Evolutionary conservation across 805 yeast species (phyloP).

Genomic region (Wickerhamiella kazuoi): DNA sequence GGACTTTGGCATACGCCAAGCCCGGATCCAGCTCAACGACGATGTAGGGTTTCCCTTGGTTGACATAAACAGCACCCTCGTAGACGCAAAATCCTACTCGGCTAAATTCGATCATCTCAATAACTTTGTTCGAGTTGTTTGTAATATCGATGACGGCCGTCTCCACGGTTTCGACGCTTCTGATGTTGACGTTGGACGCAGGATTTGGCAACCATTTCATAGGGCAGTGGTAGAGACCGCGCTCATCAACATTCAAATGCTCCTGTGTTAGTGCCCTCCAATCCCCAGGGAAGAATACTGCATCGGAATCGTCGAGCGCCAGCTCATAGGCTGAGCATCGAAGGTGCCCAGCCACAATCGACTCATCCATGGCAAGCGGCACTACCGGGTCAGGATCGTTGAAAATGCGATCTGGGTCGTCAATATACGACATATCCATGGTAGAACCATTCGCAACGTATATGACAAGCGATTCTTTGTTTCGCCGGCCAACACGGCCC

Average conservation of each 20-base stretch:
- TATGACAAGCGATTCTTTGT: conserved; percentile 61
- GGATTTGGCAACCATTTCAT: conserved; percentile 68
- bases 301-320: conserved; percentile 43
- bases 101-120: conserved; percentile 78
- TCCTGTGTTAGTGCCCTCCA: conserved; percentile 4
- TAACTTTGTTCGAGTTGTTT: conserved; percentile 47
- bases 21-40: conserved; percentile 72
- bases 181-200: conserved; percentile 48
- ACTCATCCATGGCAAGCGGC: conserved; percentile 42
- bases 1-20: conserved; percentile 66
- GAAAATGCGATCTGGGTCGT: conserved; percentile 43
- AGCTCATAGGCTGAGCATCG: conserved; percentile 90
- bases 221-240: conserved; percentile 30
- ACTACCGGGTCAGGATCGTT: conserved; percentile 39
- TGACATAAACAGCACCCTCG: conserved; percentile 83
- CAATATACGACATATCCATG: conserved; percentile 67
- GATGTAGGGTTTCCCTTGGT: conserved; percentile 81
- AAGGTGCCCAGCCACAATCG: conserved; percentile 53
- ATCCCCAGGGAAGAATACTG: conserved; percentile 33
- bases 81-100: conserved; percentile 81
- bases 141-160: conserved; percentile 87
- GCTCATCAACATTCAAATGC: conserved; percentile 25
- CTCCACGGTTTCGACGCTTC: conserved; percentile 67
- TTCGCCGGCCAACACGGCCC: conserved; percentile 92
- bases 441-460: conserved; percentile 68